Conservation (phyloP, 176 grass and related monocot species). For the Echinochloa phyllopogon region DNA sequence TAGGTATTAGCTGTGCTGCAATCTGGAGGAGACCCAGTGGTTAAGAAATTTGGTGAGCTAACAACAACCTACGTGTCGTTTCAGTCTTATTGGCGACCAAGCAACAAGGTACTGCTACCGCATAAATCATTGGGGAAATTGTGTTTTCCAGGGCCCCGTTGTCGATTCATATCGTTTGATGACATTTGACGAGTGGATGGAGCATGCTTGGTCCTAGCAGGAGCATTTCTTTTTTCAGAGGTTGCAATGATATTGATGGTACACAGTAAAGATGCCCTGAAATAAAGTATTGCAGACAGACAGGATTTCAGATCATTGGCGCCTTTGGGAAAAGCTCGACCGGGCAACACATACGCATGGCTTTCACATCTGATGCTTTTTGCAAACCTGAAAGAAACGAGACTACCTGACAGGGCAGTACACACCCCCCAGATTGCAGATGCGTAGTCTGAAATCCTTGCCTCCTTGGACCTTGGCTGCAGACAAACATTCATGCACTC, state of each 20-base stretch:
- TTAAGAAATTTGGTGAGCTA: slow-evolving; percentile 1
- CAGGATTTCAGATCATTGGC: slow-evolving; percentile 37
- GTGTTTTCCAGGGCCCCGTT: background rate
- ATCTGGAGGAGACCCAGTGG: background rate
- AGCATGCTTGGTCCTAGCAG: background rate
- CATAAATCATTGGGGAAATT: background rate
- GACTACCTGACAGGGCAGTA: background rate
- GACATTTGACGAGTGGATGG: background rate
- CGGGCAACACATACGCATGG: background rate
- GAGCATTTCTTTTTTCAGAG: slow-evolving; percentile 14
- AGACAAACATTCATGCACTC: slow-evolving; percentile 9
- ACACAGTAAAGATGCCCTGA: slow-evolving; percentile 20
- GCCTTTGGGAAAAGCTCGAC: slow-evolving; percentile 39
- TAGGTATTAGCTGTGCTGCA: background rate
- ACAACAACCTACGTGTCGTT: background rate
- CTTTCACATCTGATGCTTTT: slow-evolving; percentile 47
- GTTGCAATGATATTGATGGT: slow-evolving; percentile 3
- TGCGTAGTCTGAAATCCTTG: too few relatives aligned
- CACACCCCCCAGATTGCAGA: background rate
- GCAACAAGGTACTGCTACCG: background rate
- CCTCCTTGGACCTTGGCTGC: background rate
- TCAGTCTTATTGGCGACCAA: background rate
- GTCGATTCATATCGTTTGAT: background rate
- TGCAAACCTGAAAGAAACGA: background rate
- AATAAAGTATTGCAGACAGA: slow-evolving; percentile 24